Conservation (phyloP, 2,329 filamentous ascomycete genomes). For the Penicillium sp. region DNA sequence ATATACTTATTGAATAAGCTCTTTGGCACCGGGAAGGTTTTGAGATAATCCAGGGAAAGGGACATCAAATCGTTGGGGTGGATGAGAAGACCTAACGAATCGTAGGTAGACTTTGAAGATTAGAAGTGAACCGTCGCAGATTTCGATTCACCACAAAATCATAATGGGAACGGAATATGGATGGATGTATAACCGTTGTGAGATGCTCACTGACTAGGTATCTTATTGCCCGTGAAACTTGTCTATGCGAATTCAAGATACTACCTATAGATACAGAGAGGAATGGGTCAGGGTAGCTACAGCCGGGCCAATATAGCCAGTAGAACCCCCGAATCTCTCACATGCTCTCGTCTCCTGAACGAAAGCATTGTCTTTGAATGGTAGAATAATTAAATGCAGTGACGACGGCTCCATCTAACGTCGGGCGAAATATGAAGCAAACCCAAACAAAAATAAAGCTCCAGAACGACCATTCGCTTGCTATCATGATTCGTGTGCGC, state of each 20-base stretch:
- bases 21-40: neutral
- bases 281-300: neutral
- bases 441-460: conserved; percentile 18
- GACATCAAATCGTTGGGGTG: too few species aligned
- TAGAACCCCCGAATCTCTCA: neutral
- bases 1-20: neutral
- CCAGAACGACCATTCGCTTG: conserved; percentile 35
- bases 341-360: neutral
- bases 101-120: too few species aligned
- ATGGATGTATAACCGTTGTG: too few species aligned
- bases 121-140: too few species aligned
- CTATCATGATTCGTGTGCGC: conserved; percentile 38
- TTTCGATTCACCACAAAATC: too few species aligned
- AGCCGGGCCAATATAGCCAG: neutral
- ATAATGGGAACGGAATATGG: too few species aligned
- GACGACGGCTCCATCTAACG: neutral
- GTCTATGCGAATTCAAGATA: conserved; percentile 15
- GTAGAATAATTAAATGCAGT: neutral
- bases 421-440: conserved; percentile 2
- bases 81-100: too few species aligned
- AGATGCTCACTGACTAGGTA: too few species aligned
- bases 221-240: conserved; percentile 16
- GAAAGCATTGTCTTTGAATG: neutral
- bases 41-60: too few species aligned
- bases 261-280: conserved; percentile 13